Base-by-base conservation (phyloP, 2,329 filamentous ascomycete species). In the Podosphaera xanthii region DNA sequence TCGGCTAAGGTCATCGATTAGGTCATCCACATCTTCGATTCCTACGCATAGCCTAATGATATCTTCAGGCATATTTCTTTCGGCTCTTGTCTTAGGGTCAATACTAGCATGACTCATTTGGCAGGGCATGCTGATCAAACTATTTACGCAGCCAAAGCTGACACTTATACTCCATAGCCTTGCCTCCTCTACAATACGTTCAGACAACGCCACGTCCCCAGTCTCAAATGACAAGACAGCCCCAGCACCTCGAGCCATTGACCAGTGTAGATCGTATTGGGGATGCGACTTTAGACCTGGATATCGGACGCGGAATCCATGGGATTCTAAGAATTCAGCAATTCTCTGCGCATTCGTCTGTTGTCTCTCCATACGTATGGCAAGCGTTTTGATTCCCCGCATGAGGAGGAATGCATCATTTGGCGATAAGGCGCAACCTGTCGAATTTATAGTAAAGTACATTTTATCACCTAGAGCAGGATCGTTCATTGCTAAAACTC, bases 21-120 rank as follows among this genome's bases (percentile, higher is more conserved):
- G 70, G 74, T 98, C 92, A 65, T 88, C 81, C 2, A 78, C 80
- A 71, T 98, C 92, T 71, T 98, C 92, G 67, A 98, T 98, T 53
- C 92, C 92, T 52, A 98, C 89, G 69, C 92, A 98, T 59, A 98
- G 73, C 59, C 92, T 80, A 67, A 98, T 97, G 61, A 98, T 85
- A 70, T 98, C 92, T 72, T 98, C 92, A 9, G 92, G 92, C 82
- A 98, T 86, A 64, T 91, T 84, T 63, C 90, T 80, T 73, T 94
- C 89, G 66, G 81, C 77, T 65, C 92, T 78, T 58, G 90, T 97
- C 75, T 95, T 94, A 61, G 89, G 87, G 69, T 97, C 92, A 68
- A 98, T 98, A 69, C 88, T 95, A 46, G 92, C 92, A 72, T 98
- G 92, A 72, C 91, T 97, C 94, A 98, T 98, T 68, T 91, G 89